Evolutionary conservation across 2,329 filamentous ascomycete species (phyloP), one percentile per base, ranked within the genome.

Genomic region (Pseudogymnoascus sp.): DNA sequence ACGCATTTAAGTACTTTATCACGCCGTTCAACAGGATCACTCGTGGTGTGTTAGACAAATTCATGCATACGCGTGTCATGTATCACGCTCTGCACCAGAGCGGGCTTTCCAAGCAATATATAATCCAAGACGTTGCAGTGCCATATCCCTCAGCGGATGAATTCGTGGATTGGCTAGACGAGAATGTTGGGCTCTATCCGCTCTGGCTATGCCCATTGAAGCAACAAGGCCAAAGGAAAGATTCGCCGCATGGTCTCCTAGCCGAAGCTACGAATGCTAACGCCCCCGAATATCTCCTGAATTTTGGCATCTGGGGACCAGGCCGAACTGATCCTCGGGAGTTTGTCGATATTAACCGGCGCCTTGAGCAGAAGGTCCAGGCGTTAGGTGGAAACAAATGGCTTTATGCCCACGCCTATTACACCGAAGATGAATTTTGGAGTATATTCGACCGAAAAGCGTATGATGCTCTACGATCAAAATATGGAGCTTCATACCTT

Each of bases 341-440:
- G 10, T 93, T 92, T 70, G 79, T 92, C 2, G 72, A 75, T 31
- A 83, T 84, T 69, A 95, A 95, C 74, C 82, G 88, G 17, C 79
- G 79, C 27, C 80, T 95, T 25, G 91, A 95, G 76, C 75, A 79
- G 33, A 87, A 88, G 71, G 83, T 92, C 5, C 78, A 78, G 48
- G 79, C 84, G 65, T 80, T 94, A 1, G 86, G 86, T 60, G 91
- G 91, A 2, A 84, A 88, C 76, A 95, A 95, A 77, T 94, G 90
- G 87, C 78, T 95, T 12, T 95, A 95, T 74, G 90, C 91, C 2
- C 88, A 92, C 69, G 87, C 90, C 0, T 95, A 92, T 76, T 94
- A 94, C 73, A 82, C 84, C 8, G 82, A 89, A 69, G 76, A 82
- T 0, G 84, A 89, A 69, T 91, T 90, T 74, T 87, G 86, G 82